phyloP scores from a whole-genome alignment of 2,329 filamentous ascomycete species.

The Sclerotinia subarctica region DNA sequence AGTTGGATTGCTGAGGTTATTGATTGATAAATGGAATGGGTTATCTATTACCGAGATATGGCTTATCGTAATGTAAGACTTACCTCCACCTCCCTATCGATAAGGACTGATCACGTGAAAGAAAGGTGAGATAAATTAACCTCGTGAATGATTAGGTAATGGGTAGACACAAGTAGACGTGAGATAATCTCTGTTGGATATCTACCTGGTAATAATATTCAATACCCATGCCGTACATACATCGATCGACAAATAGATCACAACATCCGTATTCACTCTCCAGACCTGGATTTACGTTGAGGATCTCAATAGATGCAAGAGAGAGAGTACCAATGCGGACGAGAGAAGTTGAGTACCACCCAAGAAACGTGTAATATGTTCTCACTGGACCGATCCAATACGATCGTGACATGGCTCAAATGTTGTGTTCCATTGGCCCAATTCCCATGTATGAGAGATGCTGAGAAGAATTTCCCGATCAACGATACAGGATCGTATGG shows the following conservation, averaged over 20 bases:
- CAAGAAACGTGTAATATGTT: not conserved
- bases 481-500: not conserved
- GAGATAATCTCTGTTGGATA: not conserved
- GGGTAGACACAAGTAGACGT: too few relatives aligned
- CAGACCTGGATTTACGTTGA: not conserved
- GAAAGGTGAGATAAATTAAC: not conserved
- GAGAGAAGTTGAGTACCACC: not conserved
- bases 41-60: too few relatives aligned
- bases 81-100: not conserved
- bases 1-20: too few relatives aligned
- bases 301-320: not conserved
- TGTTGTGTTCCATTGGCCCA: not conserved
- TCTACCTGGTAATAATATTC: not conserved
- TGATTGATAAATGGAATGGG: too few relatives aligned
- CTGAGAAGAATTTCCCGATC: slow-evolving; percentile 6
- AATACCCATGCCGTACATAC: not conserved
- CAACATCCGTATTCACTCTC: not conserved
- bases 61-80: too few relatives aligned
- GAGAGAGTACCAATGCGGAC: not conserved
- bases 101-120: slow-evolving; percentile 1
- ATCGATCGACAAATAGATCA: not conserved
- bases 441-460: not conserved
- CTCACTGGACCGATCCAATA: slow-evolving; percentile 8
- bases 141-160: not conserved
- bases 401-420: not conserved